Evolutionary conservation across 768 basidiomycete genomes (phyloP).

Genomic region (Pholiota conissans): DNA sequence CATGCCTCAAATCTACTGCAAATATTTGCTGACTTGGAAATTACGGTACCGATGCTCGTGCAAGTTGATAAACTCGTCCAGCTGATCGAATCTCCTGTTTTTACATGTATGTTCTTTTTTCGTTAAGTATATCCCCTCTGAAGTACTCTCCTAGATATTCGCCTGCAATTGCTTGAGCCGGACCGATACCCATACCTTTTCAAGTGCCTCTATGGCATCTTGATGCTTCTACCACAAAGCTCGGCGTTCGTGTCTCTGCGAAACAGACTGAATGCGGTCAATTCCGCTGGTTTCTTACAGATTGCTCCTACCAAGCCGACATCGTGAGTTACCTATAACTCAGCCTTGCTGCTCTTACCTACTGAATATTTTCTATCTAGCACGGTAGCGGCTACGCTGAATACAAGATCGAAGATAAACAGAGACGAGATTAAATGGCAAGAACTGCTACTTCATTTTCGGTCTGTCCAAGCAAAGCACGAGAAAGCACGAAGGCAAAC

Average conservation of each 20-base stretch:
- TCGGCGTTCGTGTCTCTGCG: slow-evolving; percentile 93
- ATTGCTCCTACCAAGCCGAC: slow-evolving; percentile 64
- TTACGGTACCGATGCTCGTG: slow-evolving; percentile 91
- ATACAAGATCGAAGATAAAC: slow-evolving; percentile 73
- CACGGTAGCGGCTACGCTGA: slow-evolving; percentile 28
- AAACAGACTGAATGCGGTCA: slow-evolving; percentile 92
- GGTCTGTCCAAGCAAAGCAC: slow-evolving; percentile 84
- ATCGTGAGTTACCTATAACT: slow-evolving; percentile 48
- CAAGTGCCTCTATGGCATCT: slow-evolving; percentile 94
- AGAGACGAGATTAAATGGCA: slow-evolving; percentile 97
- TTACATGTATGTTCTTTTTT: slow-evolving; percentile 71
- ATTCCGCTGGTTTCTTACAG: slow-evolving; percentile 91
- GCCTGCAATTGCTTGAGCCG: slow-evolving; percentile 93
- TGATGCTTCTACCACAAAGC: slow-evolving; percentile 97
- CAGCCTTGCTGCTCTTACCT: not conserved
- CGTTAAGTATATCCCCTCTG: not conserved
- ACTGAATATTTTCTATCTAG: slow-evolving; percentile 15
- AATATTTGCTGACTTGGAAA: slow-evolving; percentile 96
- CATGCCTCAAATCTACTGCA: slow-evolving; percentile 95
- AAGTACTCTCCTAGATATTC: slow-evolving; percentile 55
- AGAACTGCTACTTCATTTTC: slow-evolving; percentile 91
- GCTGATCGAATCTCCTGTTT: slow-evolving; percentile 96
- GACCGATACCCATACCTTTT: slow-evolving; percentile 95
- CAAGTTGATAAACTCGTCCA: slow-evolving; percentile 98
- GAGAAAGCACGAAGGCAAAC: slow-evolving; percentile 87